These are phyloP conservation scores for Prunus dulcis DNA, from an alignment of 306 rosid species.

Conservation along the genomic window DNA sequence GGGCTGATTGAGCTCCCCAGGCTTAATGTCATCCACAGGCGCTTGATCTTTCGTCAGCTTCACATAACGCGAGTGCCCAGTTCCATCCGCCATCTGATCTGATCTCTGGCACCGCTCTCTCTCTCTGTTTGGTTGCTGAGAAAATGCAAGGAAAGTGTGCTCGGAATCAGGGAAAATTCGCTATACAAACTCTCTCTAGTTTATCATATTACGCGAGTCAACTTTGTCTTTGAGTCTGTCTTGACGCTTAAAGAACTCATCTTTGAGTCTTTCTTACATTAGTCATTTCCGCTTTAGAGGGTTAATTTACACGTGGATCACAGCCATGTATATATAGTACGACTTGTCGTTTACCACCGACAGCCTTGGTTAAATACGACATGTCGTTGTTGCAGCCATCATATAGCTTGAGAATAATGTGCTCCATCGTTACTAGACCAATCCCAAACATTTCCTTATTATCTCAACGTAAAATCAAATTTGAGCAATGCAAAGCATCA, in stretches of 20 bases:
- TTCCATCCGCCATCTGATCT: constrained; percentile 70
- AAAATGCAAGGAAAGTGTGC: constrained; percentile 3
- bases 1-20: constrained; percentile 98
- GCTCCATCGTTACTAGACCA: too few relatives aligned
- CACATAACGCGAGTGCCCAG: constrained; percentile 72
- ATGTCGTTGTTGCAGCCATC: neutral
- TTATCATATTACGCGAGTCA: too few relatives aligned
- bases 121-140: constrained; percentile 12
- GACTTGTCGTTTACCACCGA: neutral
- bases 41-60: constrained; percentile 78
- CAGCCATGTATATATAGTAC: neutral
- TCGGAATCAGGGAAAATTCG: neutral
- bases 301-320: too few relatives aligned
- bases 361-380: neutral
- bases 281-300: too few relatives aligned
- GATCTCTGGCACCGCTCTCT: constrained; percentile 1
- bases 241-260: too few relatives aligned
- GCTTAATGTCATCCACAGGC: constrained; percentile 69
- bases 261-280: too few relatives aligned
- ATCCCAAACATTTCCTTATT: too few relatives aligned
- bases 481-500: too few relatives aligned
- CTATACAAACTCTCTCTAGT: too few relatives aligned
- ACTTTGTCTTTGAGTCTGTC: too few relatives aligned
- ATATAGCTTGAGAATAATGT: too few relatives aligned
- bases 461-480: too few relatives aligned